Percentiles rank a stretch among this genome's conserved stretches.
Conservation (phyloP, 345 rosid species). For the Rubroshorea leprosula region DNA sequence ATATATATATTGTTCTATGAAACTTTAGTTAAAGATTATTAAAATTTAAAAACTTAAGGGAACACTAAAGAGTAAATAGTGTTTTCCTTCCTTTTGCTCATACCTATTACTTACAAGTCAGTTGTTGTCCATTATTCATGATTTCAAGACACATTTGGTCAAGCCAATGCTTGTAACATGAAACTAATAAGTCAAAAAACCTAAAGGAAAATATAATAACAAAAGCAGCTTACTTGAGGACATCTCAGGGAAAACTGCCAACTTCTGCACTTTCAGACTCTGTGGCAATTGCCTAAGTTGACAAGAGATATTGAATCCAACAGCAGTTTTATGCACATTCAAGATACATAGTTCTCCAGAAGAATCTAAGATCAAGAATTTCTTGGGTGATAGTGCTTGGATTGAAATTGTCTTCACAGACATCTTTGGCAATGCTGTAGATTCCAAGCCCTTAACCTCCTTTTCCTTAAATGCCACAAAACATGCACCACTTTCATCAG, state of each 20-base stretch:
- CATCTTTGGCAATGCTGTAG: constrained; percentile 19
- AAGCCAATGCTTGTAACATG: neutral
- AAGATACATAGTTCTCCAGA: constrained; percentile 51
- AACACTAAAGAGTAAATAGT: neutral
- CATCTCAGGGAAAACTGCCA: constrained; percentile 59
- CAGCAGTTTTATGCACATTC: constrained; percentile 29
- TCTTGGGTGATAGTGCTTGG: constrained; percentile 48
- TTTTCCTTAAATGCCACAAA: constrained; percentile 41
- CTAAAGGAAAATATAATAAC: constrained; percentile 1
- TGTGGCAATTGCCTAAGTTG: constrained; percentile 48
- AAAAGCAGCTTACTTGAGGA: constrained; percentile 46
- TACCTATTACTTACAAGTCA: neutral
- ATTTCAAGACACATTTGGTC: neutral
- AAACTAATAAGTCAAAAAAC: constrained; percentile 11
- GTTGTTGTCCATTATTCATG: neutral
- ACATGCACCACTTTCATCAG: constrained; percentile 34
- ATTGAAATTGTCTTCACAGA: constrained; percentile 48
- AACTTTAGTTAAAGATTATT: too few species aligned
- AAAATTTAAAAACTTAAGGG: neutral
- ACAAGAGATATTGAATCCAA: constrained; percentile 36
- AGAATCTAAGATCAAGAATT: constrained; percentile 58
- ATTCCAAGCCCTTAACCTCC: constrained; percentile 24
- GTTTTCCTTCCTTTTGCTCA: too few species aligned
- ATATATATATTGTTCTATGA: too few species aligned
- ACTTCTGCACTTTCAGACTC: constrained; percentile 57